Conservation (phyloP, 1,284 basidiomycete species). For the Pseudozyma sp. region DNA sequence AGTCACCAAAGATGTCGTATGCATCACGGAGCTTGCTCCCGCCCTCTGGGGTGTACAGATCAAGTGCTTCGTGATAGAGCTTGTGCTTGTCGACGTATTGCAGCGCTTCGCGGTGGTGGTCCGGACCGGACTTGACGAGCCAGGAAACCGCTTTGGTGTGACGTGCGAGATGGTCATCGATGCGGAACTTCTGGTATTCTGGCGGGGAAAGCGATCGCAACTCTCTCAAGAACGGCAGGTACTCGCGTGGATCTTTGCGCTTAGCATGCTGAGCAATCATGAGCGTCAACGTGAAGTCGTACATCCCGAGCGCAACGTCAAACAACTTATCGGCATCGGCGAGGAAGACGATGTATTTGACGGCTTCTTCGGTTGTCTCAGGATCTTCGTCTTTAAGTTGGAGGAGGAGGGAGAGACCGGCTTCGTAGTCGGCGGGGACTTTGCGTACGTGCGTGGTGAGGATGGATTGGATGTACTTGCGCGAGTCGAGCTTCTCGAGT, state of each 20-base stretch:
- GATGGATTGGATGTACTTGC: conserved; percentile 88
- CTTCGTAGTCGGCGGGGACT: conserved; percentile 89
- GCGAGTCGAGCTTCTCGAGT: conserved; percentile 78
- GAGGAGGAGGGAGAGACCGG: conserved; percentile 82
- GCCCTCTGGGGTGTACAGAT: conserved; percentile 33
- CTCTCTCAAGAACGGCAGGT: conserved; percentile 93
- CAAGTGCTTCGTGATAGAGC: conserved; percentile 72
- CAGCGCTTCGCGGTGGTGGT: conserved; percentile 82
- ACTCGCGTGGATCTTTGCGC: conserved; percentile 96
- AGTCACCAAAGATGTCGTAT: conserved; percentile 82
- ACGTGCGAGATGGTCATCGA: conserved; percentile 90
- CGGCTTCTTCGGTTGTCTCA: conserved; percentile 88
- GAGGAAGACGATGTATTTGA: conserved; percentile 98
- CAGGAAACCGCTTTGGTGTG: conserved; percentile 81
- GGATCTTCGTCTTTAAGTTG: conserved; percentile 79
- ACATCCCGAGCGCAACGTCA: conserved; percentile 96
- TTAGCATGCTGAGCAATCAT: conserved; percentile 97
- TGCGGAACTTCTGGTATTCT: conserved; percentile 86
- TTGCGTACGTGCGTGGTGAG: conserved; percentile 93
- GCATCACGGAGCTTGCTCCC: conserved; percentile 28
- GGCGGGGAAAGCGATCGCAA: conserved; percentile 81
- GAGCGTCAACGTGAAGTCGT: conserved; percentile 93
- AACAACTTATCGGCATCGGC: conserved; percentile 92
- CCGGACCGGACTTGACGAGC: conserved; percentile 79
- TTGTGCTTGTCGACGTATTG: conserved; percentile 83